Base-by-base conservation (phyloP, 2,329 filamentous ascomycete genomes). In the Arthrinium puccinioides region DNA sequence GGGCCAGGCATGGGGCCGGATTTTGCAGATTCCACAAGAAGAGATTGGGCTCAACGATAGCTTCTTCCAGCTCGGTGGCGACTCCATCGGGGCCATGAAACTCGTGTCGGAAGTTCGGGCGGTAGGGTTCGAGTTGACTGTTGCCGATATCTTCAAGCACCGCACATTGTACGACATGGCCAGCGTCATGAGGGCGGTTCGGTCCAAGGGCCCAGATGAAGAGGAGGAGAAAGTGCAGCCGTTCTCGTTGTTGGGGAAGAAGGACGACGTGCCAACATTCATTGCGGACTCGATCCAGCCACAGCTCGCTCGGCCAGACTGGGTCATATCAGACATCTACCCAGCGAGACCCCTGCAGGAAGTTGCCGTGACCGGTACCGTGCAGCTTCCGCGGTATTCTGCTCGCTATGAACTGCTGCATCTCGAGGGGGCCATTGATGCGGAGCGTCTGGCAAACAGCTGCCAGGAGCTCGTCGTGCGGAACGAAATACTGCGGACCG, bases 401-500 rank as follows among this genome's bases (percentile, higher is more conserved):
- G 59, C 75, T 2, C 73, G 78, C 11, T 83, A 85, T 50, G 77
- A 78, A 42, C 64, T 79, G 41, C 75, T 84, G 54, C 76, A 76
- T 55, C 71, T 84, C 37, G 67, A 75, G 18, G 66, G 63, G 0
- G 44, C 48, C 0, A 59, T 82, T 10, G 61, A 81, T 36, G 49
- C 64, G 11, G 55, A 63, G 9, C 64, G 66, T 10, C 63, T 81
- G 18, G 59, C 70, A 21, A 42, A 57, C 14, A 66, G 66, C 32
- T 79, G 74, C 44, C 64, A 67, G 33, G 61, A 75, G 23, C 69
- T 84, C 4, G 72, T 84, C 2, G 57, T 67, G 3, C 64, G 64
- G 7, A 79, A 82, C 50, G 78, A 83, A 47, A 78, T 84, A 18
- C 61, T 84, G 3, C 72, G 79, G 5, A 84, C 79, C 0, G 73